These are phyloP conservation scores for Mycena galericulata DNA, from an alignment of 768 basidiomycete genomes.

Conservation along the genomic window DNA sequence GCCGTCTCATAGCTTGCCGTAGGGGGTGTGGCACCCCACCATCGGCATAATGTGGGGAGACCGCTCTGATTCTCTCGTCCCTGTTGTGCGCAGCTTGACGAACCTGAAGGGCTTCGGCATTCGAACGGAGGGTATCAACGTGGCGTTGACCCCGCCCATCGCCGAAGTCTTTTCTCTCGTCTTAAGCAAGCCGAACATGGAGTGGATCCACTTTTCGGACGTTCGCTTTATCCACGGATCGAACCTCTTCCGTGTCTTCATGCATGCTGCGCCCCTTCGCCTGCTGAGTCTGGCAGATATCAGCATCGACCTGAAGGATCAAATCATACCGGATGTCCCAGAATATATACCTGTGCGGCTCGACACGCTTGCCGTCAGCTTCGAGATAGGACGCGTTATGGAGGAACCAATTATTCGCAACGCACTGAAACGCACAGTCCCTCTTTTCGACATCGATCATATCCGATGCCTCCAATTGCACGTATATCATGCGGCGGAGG, in stretches of 20 bases:
- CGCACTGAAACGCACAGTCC: background rate
- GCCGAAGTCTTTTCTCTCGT: background rate
- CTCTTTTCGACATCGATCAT: background rate
- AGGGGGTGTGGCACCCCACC: background rate
- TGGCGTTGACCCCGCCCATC: background rate
- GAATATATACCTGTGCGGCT: background rate
- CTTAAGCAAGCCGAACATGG: background rate
- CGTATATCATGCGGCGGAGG: background rate
- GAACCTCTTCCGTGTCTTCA: background rate
- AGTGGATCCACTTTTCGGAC: background rate
- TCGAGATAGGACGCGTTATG: background rate
- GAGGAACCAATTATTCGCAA: slow-evolving; percentile 7
- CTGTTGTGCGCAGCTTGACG: background rate
- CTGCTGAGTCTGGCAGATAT: background rate
- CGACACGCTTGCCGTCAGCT: slow-evolving; percentile 11
- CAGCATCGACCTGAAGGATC: background rate
- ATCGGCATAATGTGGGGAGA: background rate
- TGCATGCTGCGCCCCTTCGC: background rate
- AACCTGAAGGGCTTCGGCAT: background rate
- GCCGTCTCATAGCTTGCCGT: too few relatives aligned
- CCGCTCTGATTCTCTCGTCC: background rate
- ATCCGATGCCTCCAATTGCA: slow-evolving; percentile 1
- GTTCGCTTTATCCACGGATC: background rate
- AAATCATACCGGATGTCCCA: background rate
- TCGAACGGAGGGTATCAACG: background rate